A percentile compares a stretch with the other conserved stretches of the same genome.
Evolutionary conservation across 2,329 filamentous ascomycete species (phyloP).

Genomic region (Curvularia lunata): DNA sequence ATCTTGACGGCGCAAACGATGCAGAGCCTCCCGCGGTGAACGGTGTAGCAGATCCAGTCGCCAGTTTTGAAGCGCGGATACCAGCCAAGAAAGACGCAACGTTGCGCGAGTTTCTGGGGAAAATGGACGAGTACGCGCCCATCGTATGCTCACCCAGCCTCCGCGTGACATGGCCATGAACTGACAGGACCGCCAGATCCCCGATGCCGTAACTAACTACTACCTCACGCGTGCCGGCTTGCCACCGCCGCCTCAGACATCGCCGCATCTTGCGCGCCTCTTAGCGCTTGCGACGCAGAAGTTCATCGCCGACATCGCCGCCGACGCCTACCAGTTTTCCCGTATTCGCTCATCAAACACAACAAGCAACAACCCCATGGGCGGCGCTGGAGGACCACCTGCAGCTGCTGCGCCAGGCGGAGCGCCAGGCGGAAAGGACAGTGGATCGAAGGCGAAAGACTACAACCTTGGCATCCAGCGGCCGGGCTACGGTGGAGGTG

Average conservation of each 20-base stretch:
- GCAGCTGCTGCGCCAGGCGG: slow-evolving; percentile 62
- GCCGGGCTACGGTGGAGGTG: slow-evolving; percentile 74
- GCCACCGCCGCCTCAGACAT: slow-evolving; percentile 87
- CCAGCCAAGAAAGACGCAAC: slow-evolving; percentile 89
- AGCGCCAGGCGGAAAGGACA: slow-evolving; percentile 58
- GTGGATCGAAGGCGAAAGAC: slow-evolving; percentile 52
- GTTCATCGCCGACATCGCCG: slow-evolving; percentile 96
- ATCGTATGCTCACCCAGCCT: slow-evolving; percentile 68
- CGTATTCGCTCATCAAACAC: slow-evolving; percentile 93
- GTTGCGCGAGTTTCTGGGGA: slow-evolving; percentile 87
- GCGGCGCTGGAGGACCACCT: slow-evolving; percentile 71
- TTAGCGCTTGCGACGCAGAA: slow-evolving; percentile 98
- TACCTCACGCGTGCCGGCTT: slow-evolving; percentile 96
- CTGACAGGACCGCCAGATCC: slow-evolving; percentile 69
- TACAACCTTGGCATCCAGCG: slow-evolving; percentile 57
- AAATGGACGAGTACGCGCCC: slow-evolving; percentile 98
- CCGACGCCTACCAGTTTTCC: slow-evolving; percentile 97
- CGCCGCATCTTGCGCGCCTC: slow-evolving; percentile 87
- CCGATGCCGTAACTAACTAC: slow-evolving; percentile 96
- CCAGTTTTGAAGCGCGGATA: slow-evolving; percentile 65
- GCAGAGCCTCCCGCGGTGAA: slow-evolving; percentile 44
- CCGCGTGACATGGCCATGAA: slow-evolving; percentile 1
- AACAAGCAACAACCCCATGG: slow-evolving; percentile 89
- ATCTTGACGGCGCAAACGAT: slow-evolving; percentile 51
- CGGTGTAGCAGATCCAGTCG: slow-evolving; percentile 51